Base-by-base conservation (phyloP, 495 filamentous ascomycete genomes). In the Penicillium bovifimosum region DNA sequence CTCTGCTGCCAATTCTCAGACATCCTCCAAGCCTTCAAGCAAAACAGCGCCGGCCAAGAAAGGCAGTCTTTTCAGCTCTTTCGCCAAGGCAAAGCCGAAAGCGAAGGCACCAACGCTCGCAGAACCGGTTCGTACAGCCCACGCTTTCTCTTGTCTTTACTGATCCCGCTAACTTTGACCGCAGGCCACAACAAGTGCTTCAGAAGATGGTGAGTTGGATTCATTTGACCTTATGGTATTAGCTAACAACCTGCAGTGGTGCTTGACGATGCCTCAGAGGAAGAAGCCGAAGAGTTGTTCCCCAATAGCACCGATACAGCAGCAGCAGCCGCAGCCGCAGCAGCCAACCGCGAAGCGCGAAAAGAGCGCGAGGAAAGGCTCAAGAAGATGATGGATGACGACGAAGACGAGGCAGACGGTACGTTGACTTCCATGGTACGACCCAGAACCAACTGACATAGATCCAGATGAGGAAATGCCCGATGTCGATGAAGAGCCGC, bases 331-430 rank as follows among this genome's bases (percentile, higher is more conserved):
- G 41, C 61, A 39, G 47, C 62, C 38, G 60, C 47, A 54, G 65
- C 38, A 17, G 68, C 65, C 2, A 24, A 24, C n/a, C 72, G 80
- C 17, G 83, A 84, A 65, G 77, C 71, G 9, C 80, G 80, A 56
- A 85, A 81, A 50, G 83, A 88, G 49, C 83, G 89, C 14, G 83
- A 90, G 62, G 88, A 85, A 38, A 78, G 78, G 50, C 76, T 95
- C 10, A 79, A 75, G 41, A 80, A 81, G 51, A 95, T 96, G 90
- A 95, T 96, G 90, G 88, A 95, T 38, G 86, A 85, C 62, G 56
- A 50, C 35, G 86, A 85, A 62, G 56, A 50, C 28, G 48, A 50
- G 27, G 59, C 54, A 11, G 64, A 65, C n/a, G 64, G 64, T 67
- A 58, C 20, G 51, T 8, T 8, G 14, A 0, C 9, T 28, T 32